Percentiles rank a stretch among this genome's conserved stretches.
These are phyloP conservation scores for Boletus insuetus DNA, from an alignment of 768 basidiomycete genomes.

Conservation along the genomic window DNA sequence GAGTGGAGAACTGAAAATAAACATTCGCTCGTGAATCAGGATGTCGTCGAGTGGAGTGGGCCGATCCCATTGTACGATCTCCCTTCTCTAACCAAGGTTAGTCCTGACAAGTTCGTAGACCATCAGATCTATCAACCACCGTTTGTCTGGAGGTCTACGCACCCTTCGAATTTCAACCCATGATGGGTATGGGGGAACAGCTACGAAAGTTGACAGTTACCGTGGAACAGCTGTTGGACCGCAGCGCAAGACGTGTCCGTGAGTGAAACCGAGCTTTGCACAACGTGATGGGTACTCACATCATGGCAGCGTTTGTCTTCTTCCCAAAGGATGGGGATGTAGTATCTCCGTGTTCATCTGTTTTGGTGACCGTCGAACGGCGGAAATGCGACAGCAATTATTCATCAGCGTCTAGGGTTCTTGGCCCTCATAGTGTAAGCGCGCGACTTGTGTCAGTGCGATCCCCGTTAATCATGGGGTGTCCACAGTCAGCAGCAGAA, in stretches of 20 bases:
- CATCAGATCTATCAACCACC: background rate
- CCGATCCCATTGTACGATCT: no score
- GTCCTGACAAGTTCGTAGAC: background rate
- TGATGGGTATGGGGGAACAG: background rate
- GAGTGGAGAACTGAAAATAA: no score
- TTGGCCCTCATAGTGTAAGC: background rate
- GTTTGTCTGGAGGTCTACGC: background rate
- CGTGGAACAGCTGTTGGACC: background rate
- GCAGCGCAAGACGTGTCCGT: background rate
- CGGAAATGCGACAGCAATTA: background rate
- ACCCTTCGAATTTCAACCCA: background rate
- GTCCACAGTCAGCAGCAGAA: background rate
- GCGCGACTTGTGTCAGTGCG: no score
- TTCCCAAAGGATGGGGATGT: background rate
- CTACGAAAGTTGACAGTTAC: background rate
- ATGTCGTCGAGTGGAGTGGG: no score
- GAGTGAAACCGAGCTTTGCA: background rate
- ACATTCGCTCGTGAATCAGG: no score
- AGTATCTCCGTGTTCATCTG: background rate
- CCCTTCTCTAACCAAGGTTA: no score
- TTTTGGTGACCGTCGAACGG: background rate
- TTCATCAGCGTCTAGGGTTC: background rate
- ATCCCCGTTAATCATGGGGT: background rate
- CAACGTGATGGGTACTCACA: background rate
- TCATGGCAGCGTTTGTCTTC: background rate